phyloP scores from a whole-genome alignment of 2,329 filamentous ascomycete genomes.

The Eurotiales sp. region DNA sequence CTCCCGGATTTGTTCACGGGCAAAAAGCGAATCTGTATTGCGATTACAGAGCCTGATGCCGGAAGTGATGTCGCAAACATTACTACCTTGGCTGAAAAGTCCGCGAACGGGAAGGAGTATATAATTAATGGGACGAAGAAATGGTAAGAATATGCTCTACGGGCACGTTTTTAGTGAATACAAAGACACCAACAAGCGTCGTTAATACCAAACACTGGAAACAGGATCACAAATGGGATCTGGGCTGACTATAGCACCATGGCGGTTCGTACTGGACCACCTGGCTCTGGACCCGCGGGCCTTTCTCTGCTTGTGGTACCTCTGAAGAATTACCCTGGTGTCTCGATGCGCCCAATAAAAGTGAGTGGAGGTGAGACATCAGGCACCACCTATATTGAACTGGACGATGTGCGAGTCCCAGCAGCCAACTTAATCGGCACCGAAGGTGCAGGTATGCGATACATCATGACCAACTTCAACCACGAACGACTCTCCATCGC shows the following conservation, averaged over 20 bases:
- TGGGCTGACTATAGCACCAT: conserved; percentile 66
- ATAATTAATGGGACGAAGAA: conserved; percentile 74
- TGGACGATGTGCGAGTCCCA: conserved; percentile 71
- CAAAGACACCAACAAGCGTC: background rate
- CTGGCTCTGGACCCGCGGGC: conserved; percentile 57
- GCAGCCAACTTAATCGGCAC: conserved; percentile 65
- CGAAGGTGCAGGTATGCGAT: conserved; percentile 69
- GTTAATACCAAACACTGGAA: background rate
- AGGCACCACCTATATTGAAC: conserved; percentile 70
- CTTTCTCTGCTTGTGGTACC: conserved; percentile 68
- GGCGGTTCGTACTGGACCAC: conserved; percentile 65
- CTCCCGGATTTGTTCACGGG: conserved; percentile 66
- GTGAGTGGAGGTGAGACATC: conserved; percentile 60
- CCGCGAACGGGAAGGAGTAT: conserved; percentile 61
- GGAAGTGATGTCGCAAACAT: conserved; percentile 73
- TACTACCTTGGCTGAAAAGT: conserved; percentile 62
- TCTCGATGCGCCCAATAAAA: conserved; percentile 64
- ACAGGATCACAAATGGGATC: conserved; percentile 66
- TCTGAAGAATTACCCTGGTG: conserved; percentile 63
- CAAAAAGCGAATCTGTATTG: conserved; percentile 67
- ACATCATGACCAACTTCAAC: conserved; percentile 77
- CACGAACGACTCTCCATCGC: conserved; percentile 68
- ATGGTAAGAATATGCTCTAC: conserved; percentile 55
- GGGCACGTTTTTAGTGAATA: too few relatives aligned
- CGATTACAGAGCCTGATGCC: conserved; percentile 73